Evolutionary conservation across 176 grass and related monocot genomes (phyloP), one percentile per base, ranked within the genome.

Genomic region (Bothriochloa decipiens): DNA sequence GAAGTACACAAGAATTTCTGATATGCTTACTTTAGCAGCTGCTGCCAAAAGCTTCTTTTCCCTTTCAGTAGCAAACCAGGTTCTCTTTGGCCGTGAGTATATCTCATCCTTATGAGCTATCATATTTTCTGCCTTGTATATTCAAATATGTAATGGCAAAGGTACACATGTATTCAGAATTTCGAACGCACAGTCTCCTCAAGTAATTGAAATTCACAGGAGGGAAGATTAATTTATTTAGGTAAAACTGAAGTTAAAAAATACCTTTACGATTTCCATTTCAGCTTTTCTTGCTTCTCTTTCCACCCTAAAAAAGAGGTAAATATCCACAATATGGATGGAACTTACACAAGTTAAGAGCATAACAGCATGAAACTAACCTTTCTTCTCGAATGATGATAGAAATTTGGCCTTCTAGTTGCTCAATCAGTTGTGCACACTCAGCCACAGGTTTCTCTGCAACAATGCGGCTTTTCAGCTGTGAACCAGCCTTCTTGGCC

Each of bases 401-500:
- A 55, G 83, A 91, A 84, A 98, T 92, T 88, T 98, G 92, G 52
- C 89, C 83, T 78, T 98, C 96, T 77, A 98, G 61, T 88, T 98
- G 55, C 58, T 95, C 96, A 46, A 98, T 93, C 75, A 95, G 80
- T 85, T 85, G 91, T 80, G 83, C 89, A 85, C 96, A 98, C 41
- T 98, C 93, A 81, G 81, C 64, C 69, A 95, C 85, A 62, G 93
- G 87, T 87, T 91, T 98, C 87, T 98, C 91, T 62, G 96, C 93
- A 81, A 98, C 91, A 49, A 95, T 94, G 67, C 93, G 89, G 60
- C 85, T 95, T 89, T 93, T 98, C 26, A 98, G 46, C 89, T 95
- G 91, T 60, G 93, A 98, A 74, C 96, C 96, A 71, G 93, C 91
- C 79, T 98, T 98, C 79, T 98, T 98, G 83, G 96, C 95, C 95